These are phyloP conservation scores for Ceratocystis harringtonii DNA, from an alignment of 2,329 filamentous ascomycete species.

Conservation along the genomic window DNA sequence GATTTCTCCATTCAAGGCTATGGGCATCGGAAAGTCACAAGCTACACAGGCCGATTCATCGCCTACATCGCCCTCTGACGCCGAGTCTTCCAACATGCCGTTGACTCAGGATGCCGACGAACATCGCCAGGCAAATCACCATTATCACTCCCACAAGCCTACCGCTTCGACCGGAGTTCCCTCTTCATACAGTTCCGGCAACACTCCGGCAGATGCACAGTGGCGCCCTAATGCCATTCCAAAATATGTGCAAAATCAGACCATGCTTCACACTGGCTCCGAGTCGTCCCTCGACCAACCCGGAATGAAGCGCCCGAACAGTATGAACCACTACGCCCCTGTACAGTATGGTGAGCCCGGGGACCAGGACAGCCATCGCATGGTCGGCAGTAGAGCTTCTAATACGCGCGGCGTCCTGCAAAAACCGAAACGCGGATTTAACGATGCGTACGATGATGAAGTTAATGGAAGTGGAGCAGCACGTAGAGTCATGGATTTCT, in stretches of 20 bases:
- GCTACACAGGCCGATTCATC: constrained; percentile 24
- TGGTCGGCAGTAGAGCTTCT: constrained; percentile 22
- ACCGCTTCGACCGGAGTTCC: constrained; percentile 15
- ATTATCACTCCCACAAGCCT: constrained; percentile 6
- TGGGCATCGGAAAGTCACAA: constrained; percentile 39
- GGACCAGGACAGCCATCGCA: constrained; percentile 28
- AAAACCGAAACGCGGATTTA: constrained; percentile 69
- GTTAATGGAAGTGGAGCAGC: constrained; percentile 65
- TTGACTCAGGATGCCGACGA: constrained; percentile 32
- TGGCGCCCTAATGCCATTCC: constrained; percentile 27
- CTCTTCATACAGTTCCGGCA: constrained; percentile 1
- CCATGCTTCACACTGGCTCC: constrained; percentile 36
- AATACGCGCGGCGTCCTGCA: constrained; percentile 45
- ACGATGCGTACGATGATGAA: constrained; percentile 72
- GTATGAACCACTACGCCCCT: constrained; percentile 30
- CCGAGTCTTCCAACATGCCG: constrained; percentile 37
- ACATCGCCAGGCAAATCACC: constrained; percentile 3
- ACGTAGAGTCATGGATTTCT: constrained; percentile 95
- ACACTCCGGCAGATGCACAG: background rate
- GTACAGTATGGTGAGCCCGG: constrained; percentile 28
- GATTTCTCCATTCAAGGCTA: constrained; percentile 44
- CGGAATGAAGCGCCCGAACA: constrained; percentile 17
- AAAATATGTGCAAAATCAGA: constrained; percentile 31
- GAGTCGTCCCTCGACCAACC: constrained; percentile 37
- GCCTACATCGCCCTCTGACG: constrained; percentile 32